These are phyloP conservation scores for Taphrina communis DNA, from an alignment of 1,139 yeast species.

Conservation along the genomic window DNA sequence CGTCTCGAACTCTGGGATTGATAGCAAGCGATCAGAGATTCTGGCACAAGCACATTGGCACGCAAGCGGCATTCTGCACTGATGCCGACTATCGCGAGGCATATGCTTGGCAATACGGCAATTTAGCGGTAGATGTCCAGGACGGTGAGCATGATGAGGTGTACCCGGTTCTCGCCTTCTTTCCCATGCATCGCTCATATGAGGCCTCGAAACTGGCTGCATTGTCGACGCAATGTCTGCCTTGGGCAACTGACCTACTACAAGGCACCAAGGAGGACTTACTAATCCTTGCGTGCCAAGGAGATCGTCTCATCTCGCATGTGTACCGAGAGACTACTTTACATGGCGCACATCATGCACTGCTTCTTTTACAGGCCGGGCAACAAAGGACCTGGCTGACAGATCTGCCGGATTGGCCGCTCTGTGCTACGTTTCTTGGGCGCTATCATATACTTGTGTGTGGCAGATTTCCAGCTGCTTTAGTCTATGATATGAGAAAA, in stretches of 20 bases:
- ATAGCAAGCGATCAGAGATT: background rate
- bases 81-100: slow-evolving; percentile 9
- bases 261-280: background rate
- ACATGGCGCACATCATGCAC: background rate
- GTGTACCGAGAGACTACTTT: background rate
- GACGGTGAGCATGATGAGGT: slow-evolving; percentile 1
- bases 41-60: slow-evolving; percentile 7
- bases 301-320: slow-evolving; percentile 10
- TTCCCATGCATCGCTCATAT: slow-evolving; percentile 17
- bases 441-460: slow-evolving; percentile 1
- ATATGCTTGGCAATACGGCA: slow-evolving; percentile 22
- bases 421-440: slow-evolving; percentile 20
- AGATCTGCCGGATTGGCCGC: slow-evolving; percentile 27
- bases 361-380: background rate
- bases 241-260: slow-evolving; percentile 19
- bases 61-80: background rate
- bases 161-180: slow-evolving; percentile 11
- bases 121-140: slow-evolving; percentile 15
- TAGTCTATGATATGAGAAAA: background rate
- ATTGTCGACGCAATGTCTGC: background rate
- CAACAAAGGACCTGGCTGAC: background rate
- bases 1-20: background rate
- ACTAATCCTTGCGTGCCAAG: slow-evolving; percentile 1
- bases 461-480: slow-evolving; percentile 21
- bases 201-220: background rate